phyloP scores from a whole-genome alignment of 305 asterid genomes.

The Fraxinus platypoda region DNA sequence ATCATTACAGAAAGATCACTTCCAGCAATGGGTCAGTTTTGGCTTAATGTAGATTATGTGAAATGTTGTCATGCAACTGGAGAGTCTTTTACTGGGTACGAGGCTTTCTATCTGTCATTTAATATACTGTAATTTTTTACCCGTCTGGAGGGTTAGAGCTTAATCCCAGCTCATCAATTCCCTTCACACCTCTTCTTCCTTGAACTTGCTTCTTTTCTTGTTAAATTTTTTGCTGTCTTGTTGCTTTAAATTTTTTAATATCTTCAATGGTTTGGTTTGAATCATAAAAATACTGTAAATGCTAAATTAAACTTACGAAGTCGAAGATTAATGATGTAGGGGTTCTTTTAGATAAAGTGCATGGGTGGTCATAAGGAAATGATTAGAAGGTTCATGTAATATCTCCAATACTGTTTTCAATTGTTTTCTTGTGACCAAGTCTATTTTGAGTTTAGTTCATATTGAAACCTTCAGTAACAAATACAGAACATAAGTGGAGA shows the following conservation, averaged over 20 bases:
- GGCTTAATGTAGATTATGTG: slow-evolving; percentile 95
- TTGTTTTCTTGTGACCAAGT: neutral
- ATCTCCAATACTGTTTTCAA: neutral
- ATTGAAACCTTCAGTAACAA: neutral
- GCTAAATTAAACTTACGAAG: neutral
- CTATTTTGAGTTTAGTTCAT: neutral
- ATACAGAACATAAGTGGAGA: neutral
- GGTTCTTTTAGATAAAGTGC: neutral
- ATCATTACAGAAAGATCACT: slow-evolving; percentile 69
- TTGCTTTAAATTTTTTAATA: neutral
- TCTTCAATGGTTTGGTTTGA: neutral
- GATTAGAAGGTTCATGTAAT: neutral
- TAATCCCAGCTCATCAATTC: slow-evolving; percentile 5
- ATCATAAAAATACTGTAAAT: neutral
- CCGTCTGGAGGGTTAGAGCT: neutral
- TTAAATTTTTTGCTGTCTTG: slow-evolving; percentile 5
- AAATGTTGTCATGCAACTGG: slow-evolving; percentile 90
- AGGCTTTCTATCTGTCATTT: slow-evolving; percentile 19
- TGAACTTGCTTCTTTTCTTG: neutral
- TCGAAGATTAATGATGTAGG: neutral
- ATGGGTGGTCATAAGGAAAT: neutral
- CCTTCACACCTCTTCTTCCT: neutral
- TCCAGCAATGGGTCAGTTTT: slow-evolving; percentile 79
- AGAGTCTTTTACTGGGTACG: slow-evolving; percentile 84
- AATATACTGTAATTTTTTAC: neutral